These are phyloP conservation scores for Citrullus amarus DNA, from an alignment of 306 rosid genomes.

Conservation along the genomic window DNA sequence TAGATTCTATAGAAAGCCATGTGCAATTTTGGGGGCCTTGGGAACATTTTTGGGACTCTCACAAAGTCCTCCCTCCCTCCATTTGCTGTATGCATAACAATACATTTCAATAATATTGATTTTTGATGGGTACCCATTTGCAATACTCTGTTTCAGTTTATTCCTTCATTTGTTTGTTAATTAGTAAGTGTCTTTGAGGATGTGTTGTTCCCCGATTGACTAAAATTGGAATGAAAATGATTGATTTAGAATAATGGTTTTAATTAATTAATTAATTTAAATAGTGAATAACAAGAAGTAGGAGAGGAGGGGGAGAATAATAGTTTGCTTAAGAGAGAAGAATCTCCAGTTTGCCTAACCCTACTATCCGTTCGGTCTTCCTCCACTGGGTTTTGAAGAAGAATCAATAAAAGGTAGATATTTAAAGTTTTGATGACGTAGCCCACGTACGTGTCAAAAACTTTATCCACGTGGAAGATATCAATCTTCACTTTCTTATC, in stretches of 20 bases:
- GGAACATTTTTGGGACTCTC: background rate
- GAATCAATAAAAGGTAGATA: background rate
- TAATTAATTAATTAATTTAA: too few relatives aligned
- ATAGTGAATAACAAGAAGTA: background rate
- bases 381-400: background rate
- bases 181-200: too few relatives aligned
- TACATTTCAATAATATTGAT: background rate
- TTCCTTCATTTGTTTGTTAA: too few relatives aligned
- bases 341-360: background rate
- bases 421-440: background rate
- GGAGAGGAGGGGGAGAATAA: background rate
- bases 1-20: background rate
- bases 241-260: background rate
- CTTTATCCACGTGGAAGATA: background rate
- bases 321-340: background rate
- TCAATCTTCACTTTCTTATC: background rate
- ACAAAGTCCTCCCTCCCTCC: background rate
- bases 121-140: background rate
- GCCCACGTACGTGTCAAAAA: background rate
- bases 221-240: background rate
- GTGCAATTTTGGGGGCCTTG: background rate
- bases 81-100: background rate
- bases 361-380: too few relatives aligned
- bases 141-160: background rate
- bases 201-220: background rate